A percentile compares a stretch with the other conserved stretches of the same genome.
phyloP scores from a whole-genome alignment of 2,329 filamentous ascomycete species.

The Cladosporium austrohemisphaericum region DNA sequence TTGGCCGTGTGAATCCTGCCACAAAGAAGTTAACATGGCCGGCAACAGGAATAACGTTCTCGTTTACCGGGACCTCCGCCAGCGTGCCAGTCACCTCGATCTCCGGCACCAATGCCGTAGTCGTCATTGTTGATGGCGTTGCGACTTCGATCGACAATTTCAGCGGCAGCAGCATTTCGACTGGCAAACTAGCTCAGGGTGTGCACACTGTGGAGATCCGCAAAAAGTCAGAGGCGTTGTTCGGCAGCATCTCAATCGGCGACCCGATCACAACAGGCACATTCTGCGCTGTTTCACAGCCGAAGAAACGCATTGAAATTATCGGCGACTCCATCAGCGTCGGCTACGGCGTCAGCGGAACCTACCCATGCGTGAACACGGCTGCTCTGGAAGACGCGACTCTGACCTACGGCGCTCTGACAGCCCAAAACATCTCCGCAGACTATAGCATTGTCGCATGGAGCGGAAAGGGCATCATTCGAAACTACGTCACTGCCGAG shows the following conservation, averaged over 20 bases:
- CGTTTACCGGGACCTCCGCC: conserved; percentile 40
- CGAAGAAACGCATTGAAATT: conserved; percentile 40
- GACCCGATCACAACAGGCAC: conserved; percentile 29
- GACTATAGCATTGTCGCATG: conserved; percentile 45
- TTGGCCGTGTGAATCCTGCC: conserved; percentile 43
- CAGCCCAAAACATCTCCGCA: conserved; percentile 39
- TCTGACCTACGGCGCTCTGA: conserved; percentile 43
- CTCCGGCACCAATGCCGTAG: conserved; percentile 34
- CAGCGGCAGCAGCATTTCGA: conserved; percentile 30
- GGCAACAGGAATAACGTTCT: conserved; percentile 41
- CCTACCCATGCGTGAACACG: conserved; percentile 39
- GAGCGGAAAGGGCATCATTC: conserved; percentile 38
- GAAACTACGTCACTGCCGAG: conserved; percentile 38
- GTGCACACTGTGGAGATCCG: conserved; percentile 38
- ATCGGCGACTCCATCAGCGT: conserved; percentile 47
- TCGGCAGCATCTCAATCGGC: conserved; percentile 35
- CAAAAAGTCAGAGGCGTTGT: conserved; percentile 37
- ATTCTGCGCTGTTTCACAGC: conserved; percentile 21
- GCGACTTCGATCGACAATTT: conserved; percentile 24
- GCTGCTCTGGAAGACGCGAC: conserved; percentile 40
- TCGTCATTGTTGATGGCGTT: conserved; percentile 31
- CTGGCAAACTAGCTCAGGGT: conserved; percentile 32
- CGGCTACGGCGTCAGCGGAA: conserved; percentile 44
- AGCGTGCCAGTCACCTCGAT: conserved; percentile 34
- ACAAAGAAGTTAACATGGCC: conserved; percentile 46